Conservation (phyloP, 495 filamentous ascomycete species). For the Polyplosphaeria fusca region DNA sequence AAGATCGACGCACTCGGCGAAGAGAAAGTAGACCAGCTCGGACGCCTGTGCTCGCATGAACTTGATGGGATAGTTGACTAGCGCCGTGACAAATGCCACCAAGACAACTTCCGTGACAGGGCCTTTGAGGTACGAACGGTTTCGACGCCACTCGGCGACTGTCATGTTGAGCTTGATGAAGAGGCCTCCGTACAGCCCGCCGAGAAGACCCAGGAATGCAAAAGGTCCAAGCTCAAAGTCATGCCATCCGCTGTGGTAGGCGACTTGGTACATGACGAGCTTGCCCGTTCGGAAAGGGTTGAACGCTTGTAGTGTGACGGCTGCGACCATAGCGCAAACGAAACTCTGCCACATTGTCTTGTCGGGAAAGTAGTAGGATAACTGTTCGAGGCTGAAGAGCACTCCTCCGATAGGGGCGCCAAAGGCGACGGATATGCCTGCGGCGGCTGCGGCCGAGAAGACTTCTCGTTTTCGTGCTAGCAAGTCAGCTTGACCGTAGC, state of each 20-base stretch:
- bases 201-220: conserved; percentile 78
- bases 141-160: conserved; percentile 76
- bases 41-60: conserved; percentile 89
- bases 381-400: conserved; percentile 91
- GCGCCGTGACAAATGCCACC: conserved; percentile 72
- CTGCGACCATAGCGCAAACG: conserved; percentile 96
- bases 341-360: conserved; percentile 99
- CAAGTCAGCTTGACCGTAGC: not conserved
- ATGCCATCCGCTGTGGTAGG: conserved; percentile 89
- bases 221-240: conserved; percentile 92
- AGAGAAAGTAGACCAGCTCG: conserved; percentile 86
- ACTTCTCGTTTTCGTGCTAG: conserved; percentile 90
- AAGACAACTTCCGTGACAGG: conserved; percentile 74
- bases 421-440: conserved; percentile 95
- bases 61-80: conserved; percentile 91
- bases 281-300: conserved; percentile 96
- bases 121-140: conserved; percentile 54
- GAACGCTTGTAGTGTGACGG: conserved; percentile 85
- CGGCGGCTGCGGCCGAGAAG: conserved; percentile 88
- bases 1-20: conserved; percentile 79
- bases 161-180: conserved; percentile 94
- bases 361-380: conserved; percentile 98
- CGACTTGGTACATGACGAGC: conserved; percentile 94
- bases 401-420: conserved; percentile 96
- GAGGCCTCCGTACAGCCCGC: conserved; percentile 87